phyloP scores from a whole-genome alignment of 1,139 yeast species.

The Geotrichum aggregatum region DNA sequence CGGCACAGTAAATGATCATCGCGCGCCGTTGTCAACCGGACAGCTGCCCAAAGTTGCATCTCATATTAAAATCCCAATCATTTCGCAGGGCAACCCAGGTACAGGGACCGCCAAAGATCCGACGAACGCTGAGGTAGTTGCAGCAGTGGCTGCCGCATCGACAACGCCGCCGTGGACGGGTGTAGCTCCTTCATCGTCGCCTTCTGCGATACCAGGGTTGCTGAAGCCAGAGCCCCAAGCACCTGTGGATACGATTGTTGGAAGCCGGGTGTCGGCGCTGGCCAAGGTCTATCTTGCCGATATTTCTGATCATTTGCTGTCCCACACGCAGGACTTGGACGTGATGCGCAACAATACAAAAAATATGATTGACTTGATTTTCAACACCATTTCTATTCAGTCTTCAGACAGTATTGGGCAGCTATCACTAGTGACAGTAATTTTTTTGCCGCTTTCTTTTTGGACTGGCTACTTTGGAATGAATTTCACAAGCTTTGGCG shows the following conservation, averaged over 20 bases:
- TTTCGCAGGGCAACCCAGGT: slow-evolving; percentile 6
- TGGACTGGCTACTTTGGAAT: slow-evolving; percentile 58
- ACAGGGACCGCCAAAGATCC: slow-evolving; percentile 6
- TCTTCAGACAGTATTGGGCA: slow-evolving; percentile 51
- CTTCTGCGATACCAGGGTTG: background rate
- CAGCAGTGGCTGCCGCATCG: slow-evolving; percentile 10
- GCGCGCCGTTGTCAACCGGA: slow-evolving; percentile 10
- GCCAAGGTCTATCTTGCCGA: slow-evolving; percentile 49
- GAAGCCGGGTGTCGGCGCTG: slow-evolving; percentile 35
- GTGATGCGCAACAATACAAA: slow-evolving; percentile 50
- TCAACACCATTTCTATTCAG: slow-evolving; percentile 51
- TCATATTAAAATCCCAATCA: slow-evolving; percentile 8
- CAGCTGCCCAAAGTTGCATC: background rate
- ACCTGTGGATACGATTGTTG: slow-evolving; percentile 5
- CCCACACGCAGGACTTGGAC: slow-evolving; percentile 50
- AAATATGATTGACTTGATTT: slow-evolving; percentile 48
- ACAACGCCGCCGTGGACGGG: slow-evolving; percentile 11
- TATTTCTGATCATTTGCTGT: slow-evolving; percentile 50
- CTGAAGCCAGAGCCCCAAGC: background rate
- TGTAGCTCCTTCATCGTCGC: background rate
- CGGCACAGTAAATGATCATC: background rate
- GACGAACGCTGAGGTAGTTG: slow-evolving; percentile 6
- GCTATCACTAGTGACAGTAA: slow-evolving; percentile 50
- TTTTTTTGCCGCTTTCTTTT: slow-evolving; percentile 52
- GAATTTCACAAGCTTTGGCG: slow-evolving; percentile 51